A percentile compares a stretch with the other conserved stretches of the same genome.
phyloP scores from a whole-genome alignment of 805 yeast species.

The Yarrowia yakushimensis region DNA sequence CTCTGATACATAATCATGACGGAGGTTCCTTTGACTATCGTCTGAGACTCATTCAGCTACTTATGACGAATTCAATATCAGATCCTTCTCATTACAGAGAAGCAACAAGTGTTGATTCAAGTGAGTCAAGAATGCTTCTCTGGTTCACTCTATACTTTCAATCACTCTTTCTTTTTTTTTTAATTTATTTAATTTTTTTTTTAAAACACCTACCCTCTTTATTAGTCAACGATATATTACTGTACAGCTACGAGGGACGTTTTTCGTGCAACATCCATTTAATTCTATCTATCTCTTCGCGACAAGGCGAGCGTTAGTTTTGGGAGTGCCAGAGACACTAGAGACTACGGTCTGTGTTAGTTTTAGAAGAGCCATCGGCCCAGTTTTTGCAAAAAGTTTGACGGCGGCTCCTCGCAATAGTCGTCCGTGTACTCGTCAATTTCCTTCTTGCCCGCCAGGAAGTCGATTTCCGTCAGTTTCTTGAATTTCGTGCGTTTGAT shows the following conservation, averaged over 20 bases:
- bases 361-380: constrained; percentile 6
- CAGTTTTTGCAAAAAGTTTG: not conserved
- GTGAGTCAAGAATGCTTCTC: too few species aligned
- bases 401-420: not conserved
- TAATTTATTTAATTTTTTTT: too few species aligned
- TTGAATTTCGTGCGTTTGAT: constrained; percentile 48
- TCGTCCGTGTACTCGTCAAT: constrained; percentile 54
- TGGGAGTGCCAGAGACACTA: not conserved
- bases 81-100: too few species aligned
- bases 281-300: constrained; percentile 4
- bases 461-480: constrained; percentile 50
- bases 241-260: not conserved
- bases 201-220: too few species aligned
- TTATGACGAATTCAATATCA: too few species aligned
- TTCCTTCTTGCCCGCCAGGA: constrained; percentile 52
- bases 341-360: constrained; percentile 13
- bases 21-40: too few species aligned
- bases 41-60: too few species aligned
- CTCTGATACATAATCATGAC: too few species aligned
- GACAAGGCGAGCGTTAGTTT: constrained; percentile 11
- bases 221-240: not conserved
- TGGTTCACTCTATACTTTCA: too few species aligned
- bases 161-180: too few species aligned
- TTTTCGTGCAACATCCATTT: not conserved
- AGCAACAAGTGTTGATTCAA: too few species aligned